Base-by-base conservation (phyloP, 495 filamentous ascomycete genomes). In the Aspergillus hancockii region DNA sequence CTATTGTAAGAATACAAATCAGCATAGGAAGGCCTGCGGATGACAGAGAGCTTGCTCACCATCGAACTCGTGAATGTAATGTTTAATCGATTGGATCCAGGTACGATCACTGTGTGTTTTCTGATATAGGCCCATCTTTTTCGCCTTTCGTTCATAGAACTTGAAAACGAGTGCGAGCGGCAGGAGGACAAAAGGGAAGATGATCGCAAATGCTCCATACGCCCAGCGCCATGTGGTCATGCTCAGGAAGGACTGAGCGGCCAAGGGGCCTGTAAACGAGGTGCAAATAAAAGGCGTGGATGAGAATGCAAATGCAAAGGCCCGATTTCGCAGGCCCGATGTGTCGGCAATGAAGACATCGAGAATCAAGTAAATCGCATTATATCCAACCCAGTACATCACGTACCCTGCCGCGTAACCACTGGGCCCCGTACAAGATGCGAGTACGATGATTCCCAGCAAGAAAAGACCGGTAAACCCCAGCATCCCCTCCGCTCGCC, bases 261-360 rank as follows among this genome's bases (percentile, higher is more conserved):
- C 74, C 13, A 70, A 57, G 0, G 69, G 65, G 2, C 72, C 72
- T 1, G 70, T 70, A 47, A 77, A 79, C 0, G 73, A 71, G n/a
- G 87, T 89, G 53, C 67, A 71, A 31, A 77, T 75, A 25, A 70
- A 86, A 1, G 88, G 88, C 0, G 86, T 86, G 8, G 72, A 71
- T n/a, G 76, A 67, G 54, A 85, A 88, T 0, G 81, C 87, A 52
- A 82, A 83, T 51, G 84, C 81, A 49, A 90, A 71, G 7, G 77
- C 81, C 69, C 88, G 77, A 67, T 88, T 87, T 31, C 79, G 77
- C 45, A 90, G 74, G 8, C 76, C 74, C 0, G 87, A 85, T 0
- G 83, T 85, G 66, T 90, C 88, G 62, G 87, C 85, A 31, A 86
- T 79, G 67, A 89, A 86, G 57, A 89, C 72, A 58, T 75, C 74